Evolutionary conservation across 2,329 filamentous ascomycete genomes (phyloP), one percentile per base, ranked within the genome.

Genomic region (Trichoderma sp.): DNA sequence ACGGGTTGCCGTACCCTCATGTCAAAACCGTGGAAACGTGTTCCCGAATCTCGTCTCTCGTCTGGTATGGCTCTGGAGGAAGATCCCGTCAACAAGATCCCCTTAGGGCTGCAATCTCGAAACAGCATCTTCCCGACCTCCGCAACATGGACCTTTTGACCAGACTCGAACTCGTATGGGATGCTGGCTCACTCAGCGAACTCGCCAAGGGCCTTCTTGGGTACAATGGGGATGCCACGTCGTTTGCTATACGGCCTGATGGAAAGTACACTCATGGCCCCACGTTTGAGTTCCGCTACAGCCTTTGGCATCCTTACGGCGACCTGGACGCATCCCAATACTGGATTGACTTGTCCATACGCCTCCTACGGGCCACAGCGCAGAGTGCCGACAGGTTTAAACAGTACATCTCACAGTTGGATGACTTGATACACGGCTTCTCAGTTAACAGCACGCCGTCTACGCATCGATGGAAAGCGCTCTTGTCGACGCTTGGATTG

Each of bases 301-400:
- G 67, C 26, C 64, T 64, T 11, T 74, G 73, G 73, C 73, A 74
- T n/a, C 73, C 73, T 6, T 74, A 72, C 57, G 23, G 26, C 53
- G 6, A 68, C 11, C 55, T 73, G 9, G 72, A 74, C 47, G 72
- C 26, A 12, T 71, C 66, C 23, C 26, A 67, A 20, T 67, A 58
- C 53, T 73, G 72, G 72, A 63, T 69, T 47, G 62, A 63, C 43
- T 64, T 74, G 4, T 66, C 61, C 20, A 3, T 69, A 30, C 34
- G 28, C 12, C 30, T 73, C 11, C 43, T 73, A 32, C 50, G 55
- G 28, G 65, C 66, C 17, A 68, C 70, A 34, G 12, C 28, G 2
- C 26, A 20, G n/a, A 47, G 32, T 11, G 17, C 26, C 47, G 17
- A 11, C 26, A 28, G 50, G 3, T 74, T 71, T 32, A 68, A 63